phyloP scores from a whole-genome alignment of 140 eudicot species.

The Senecio squalidus region DNA sequence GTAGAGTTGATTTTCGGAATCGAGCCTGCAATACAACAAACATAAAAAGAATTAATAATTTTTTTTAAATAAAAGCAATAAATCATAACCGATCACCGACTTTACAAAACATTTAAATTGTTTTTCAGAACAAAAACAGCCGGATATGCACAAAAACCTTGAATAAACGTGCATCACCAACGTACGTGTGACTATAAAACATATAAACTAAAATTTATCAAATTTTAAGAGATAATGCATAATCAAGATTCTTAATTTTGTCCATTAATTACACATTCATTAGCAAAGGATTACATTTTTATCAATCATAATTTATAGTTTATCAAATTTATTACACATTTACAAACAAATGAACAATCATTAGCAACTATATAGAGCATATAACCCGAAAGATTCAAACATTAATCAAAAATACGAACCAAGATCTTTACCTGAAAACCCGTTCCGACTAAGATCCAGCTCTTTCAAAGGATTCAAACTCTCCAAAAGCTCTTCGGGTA shows the following conservation, averaged over 20 bases:
- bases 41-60: not conserved
- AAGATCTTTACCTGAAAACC: slow-evolving; percentile 72
- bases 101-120: not conserved
- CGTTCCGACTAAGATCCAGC: slow-evolving; percentile 91
- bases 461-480: slow-evolving; percentile 54
- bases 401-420: not conserved
- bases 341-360: not conserved
- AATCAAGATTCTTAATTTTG: slow-evolving; percentile 2
- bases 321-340: slow-evolving; percentile 4
- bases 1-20: slow-evolving; percentile 68
- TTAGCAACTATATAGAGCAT: not conserved
- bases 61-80: not conserved
- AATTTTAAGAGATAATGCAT: too few relatives aligned
- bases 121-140: not conserved
- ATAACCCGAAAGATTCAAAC: not conserved
- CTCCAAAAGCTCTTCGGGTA: slow-evolving; percentile 68
- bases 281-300: slow-evolving; percentile 6
- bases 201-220: too few relatives aligned
- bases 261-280: slow-evolving; percentile 8
- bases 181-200: too few relatives aligned
- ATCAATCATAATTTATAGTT: slow-evolving; percentile 1
- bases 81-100: not conserved
- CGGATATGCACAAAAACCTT: not conserved
- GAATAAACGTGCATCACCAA: too few relatives aligned
- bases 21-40: slow-evolving; percentile 49